phyloP scores from a whole-genome alignment of 2,329 filamentous ascomycete species.

The Trichoderma sp. region DNA sequence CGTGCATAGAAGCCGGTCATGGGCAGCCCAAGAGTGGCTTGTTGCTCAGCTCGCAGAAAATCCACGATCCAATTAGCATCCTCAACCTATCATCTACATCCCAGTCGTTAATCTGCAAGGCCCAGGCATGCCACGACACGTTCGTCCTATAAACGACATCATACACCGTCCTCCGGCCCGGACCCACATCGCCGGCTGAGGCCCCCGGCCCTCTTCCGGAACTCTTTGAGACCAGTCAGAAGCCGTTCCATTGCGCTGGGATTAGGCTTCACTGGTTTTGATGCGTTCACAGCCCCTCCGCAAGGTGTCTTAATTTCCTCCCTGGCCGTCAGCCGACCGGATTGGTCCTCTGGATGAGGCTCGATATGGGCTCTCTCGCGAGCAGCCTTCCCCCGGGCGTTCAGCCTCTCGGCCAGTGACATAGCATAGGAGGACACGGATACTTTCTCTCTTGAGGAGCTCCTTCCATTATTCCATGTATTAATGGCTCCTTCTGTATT shows the following conservation, averaged over 20 bases:
- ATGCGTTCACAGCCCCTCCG: conserved; percentile 20
- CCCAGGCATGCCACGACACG: background rate
- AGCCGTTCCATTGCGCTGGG: conserved; percentile 17
- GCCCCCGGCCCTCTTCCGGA: conserved; percentile 12
- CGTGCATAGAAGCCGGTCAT: background rate
- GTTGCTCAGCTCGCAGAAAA: background rate
- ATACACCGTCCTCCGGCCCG: conserved; percentile 9
- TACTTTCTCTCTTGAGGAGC: background rate
- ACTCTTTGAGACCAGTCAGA: conserved; percentile 4
- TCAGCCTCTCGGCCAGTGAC: background rate
- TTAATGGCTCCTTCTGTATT: background rate
- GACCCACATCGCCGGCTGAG: conserved; percentile 20
- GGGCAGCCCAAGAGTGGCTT: background rate
- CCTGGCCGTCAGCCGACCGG: background rate
- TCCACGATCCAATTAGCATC: background rate
- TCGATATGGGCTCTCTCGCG: background rate
- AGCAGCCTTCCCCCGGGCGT: background rate
- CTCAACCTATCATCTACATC: background rate
- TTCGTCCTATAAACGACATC: background rate
- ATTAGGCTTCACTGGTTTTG: conserved; percentile 17
- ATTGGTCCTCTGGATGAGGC: background rate
- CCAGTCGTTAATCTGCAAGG: background rate
- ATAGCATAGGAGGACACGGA: background rate
- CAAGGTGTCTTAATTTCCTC: conserved; percentile 13
- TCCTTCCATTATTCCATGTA: background rate